Conservation (phyloP, 768 basidiomycete species). For the Auricularia sp. region DNA sequence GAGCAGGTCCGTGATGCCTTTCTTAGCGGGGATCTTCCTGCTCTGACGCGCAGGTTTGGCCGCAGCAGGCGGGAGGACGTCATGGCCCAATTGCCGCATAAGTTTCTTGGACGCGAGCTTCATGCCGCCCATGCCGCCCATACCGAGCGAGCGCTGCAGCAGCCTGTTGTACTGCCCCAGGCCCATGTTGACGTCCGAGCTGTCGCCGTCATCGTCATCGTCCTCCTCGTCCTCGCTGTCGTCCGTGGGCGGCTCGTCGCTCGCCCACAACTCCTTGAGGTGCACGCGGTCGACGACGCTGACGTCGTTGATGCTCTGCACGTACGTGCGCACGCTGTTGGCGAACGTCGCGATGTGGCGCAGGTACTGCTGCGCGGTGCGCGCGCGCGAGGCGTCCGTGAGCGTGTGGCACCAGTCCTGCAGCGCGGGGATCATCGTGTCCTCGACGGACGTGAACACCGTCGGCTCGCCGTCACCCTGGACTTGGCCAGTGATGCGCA, state of each 20-base stretch:
- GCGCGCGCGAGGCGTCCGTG: conserved; percentile 43
- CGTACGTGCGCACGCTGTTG: conserved; percentile 36
- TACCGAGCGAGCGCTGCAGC: background rate
- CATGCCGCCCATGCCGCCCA: conserved; percentile 1
- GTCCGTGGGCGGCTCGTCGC: background rate
- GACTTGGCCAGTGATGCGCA: conserved; percentile 38
- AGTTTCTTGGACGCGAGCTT: conserved; percentile 2
- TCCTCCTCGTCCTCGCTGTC: conserved; percentile 28
- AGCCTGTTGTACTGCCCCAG: background rate
- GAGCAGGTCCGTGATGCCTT: conserved; percentile 38
- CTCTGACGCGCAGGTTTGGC: no score
- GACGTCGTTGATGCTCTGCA: conserved; percentile 42
- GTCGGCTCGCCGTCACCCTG: conserved; percentile 47
- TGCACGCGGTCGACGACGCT: conserved; percentile 39
- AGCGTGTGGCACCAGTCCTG: conserved; percentile 49
- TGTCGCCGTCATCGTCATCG: conserved; percentile 13
- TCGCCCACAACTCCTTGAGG: conserved; percentile 37
- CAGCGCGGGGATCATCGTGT: conserved; percentile 47
- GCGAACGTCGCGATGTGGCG: conserved; percentile 39
- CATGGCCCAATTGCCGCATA: no score
- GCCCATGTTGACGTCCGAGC: conserved; percentile 14
- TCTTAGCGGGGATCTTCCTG: no score
- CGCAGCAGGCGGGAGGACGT: no score
- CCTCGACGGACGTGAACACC: conserved; percentile 41
- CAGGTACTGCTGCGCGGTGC: conserved; percentile 32